Base-by-base conservation (phyloP, 2,329 filamentous ascomycete genomes). In the Emmonsia crescens region DNA sequence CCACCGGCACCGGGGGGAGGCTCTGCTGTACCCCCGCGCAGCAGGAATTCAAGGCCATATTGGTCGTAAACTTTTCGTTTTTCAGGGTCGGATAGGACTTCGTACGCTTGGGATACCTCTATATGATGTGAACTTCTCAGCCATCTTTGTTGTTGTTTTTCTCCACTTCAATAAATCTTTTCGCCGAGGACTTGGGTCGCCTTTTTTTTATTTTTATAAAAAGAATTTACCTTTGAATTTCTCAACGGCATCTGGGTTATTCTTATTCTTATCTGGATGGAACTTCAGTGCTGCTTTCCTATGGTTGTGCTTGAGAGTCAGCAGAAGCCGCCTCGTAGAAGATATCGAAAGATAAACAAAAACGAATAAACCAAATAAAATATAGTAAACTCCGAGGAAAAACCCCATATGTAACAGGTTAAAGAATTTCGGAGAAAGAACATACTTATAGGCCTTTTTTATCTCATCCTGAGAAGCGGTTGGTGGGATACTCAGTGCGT, bases 251-350 rank as follows among this genome's bases (percentile, higher is more conserved):
- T 85, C 79, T 36, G 91, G 86, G 69, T 93, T 91, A 77, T 96
- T 87, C 76, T 92, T 92, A 82, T 97, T 99, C 82, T 97, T 99
- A 81, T 99, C 94, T 6, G 94, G 94, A 73, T 99, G 94, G 78
- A 86, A 92, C 78, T 92, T 95, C 73, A 97, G 78, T 60, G 93
- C 93, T 61, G 87, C 83, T 82, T 96, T 96, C 65, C 89, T 91
- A 74, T 29, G 38, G 55, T 68, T 64, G 14, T n/a, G 14, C 24
- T 57, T 57, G 27, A 31, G 24, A 12, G 69, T 66, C 54, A 59
- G 61, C 59, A 55, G 56, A 21, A 46, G 31, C 16, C 38, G 14
- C 8, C 46, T 3, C 12, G 21, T 27, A 48, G 10, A 27, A 48
- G 21, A 21, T 48, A 27, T 33, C 10, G 48, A 8, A 44, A n/a